Evolutionary conservation across 176 grass and related monocot genomes (phyloP).

Genomic region (Urochloa ruziziensis): DNA sequence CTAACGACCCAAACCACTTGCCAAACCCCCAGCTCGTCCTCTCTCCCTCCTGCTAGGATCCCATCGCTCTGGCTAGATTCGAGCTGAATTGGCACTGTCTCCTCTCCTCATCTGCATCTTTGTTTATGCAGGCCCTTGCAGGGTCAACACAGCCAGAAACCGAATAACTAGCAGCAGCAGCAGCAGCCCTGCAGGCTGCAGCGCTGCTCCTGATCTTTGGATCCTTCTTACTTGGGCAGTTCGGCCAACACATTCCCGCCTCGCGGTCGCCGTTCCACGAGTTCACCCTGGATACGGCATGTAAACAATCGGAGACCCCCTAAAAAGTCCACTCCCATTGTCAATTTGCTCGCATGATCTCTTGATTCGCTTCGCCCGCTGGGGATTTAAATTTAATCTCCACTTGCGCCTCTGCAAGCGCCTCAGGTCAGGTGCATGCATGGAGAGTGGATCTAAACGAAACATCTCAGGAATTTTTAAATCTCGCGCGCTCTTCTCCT

Average conservation of each 20-base stretch:
- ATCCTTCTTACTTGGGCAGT: neutral
- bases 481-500: slow-evolving; percentile 3
- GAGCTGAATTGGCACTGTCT: neutral
- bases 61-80: slow-evolving; percentile 26
- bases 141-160: slow-evolving; percentile 1
- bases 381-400: slow-evolving; percentile 21
- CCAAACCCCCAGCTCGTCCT: neutral
- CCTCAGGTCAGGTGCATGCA: slow-evolving; percentile 38
- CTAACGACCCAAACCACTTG: neutral
- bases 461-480: neutral
- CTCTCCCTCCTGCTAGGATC: neutral
- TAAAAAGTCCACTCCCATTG: neutral
- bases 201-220: neutral
- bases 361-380: slow-evolving; percentile 24
- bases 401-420: slow-evolving; percentile 25
- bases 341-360: slow-evolving; percentile 20
- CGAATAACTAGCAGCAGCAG: neutral
- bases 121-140: slow-evolving; percentile 1
- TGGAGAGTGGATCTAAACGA: neutral
- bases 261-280: neutral
- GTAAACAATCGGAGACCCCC: neutral
- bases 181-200: too few species aligned
- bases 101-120: neutral
- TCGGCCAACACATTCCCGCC: slow-evolving; percentile 11
- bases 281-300: slow-evolving; percentile 17